Percentiles rank a stretch among this genome's conserved stretches.
These are phyloP conservation scores for Ensete ventricosum DNA, from an alignment of 176 grass and related monocot species.

Conservation along the genomic window DNA sequence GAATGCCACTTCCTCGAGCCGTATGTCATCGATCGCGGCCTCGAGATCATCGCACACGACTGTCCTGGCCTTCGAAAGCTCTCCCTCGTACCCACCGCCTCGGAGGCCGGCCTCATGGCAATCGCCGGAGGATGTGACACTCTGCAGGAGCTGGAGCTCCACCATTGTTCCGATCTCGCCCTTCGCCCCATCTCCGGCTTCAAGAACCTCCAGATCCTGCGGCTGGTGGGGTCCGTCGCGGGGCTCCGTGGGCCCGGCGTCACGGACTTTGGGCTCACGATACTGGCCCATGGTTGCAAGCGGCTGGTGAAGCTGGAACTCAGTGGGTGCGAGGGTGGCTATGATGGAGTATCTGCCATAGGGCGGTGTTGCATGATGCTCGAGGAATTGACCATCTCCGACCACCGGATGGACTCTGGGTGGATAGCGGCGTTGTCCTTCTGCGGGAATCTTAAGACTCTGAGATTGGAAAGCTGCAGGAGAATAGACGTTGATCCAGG, in stretches of 20 bases:
- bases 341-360: constrained; percentile 73
- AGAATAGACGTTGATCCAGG: constrained; percentile 74
- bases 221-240: constrained; percentile 40
- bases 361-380: constrained; percentile 86
- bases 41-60: constrained; percentile 38
- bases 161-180: constrained; percentile 64
- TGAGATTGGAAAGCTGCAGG: constrained; percentile 52
- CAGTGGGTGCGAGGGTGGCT: constrained; percentile 69
- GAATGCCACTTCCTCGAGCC: constrained; percentile 45
- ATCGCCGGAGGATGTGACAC: constrained; percentile 50
- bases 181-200: constrained; percentile 86
- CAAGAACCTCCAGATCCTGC: constrained; percentile 77
- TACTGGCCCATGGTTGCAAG: constrained; percentile 89
- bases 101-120: constrained; percentile 57
- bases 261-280: constrained; percentile 91
- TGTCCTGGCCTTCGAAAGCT: constrained; percentile 58
- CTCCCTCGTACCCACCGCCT: constrained; percentile 34
- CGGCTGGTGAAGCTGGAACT: constrained; percentile 81
- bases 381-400: constrained; percentile 68
- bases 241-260: constrained; percentile 46
- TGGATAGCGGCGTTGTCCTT: constrained; percentile 71
- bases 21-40: constrained; percentile 44
- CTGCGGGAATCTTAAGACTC: constrained; percentile 83
- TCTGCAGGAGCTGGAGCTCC: constrained; percentile 78
- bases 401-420: constrained; percentile 73